Base-by-base conservation (phyloP, 805 yeast genomes). In the Suhomyces sp. region DNA sequence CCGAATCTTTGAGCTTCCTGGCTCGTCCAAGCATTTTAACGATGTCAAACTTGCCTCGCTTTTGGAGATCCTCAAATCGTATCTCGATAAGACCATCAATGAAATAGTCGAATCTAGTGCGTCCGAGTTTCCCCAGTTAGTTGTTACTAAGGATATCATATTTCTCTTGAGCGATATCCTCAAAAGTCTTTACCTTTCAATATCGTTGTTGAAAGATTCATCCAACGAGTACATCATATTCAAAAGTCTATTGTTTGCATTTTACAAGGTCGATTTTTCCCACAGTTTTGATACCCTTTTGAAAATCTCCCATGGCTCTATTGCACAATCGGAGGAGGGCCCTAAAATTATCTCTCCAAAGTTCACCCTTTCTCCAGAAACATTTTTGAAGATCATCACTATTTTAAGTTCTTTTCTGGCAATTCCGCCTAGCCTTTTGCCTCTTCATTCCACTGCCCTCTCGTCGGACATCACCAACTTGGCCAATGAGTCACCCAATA, bases 401-500 rank as follows among this genome's bases (percentile, higher is more conserved):
- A 57, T 72, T 8, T 45, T 66, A 29, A 64, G 66, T 2, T 51
- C 66, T 1, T 60, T 72, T 17, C 60, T 69, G 3, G 58, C 58
- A 29, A 54, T 66, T 29, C 74, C 74, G 9, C 41, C 54, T 4
- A 47, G 46, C 13, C 57, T 65, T 23, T 49, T 68, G 13, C 63
- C 66, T 0, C 61, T 54, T 12, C 59, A 59, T 26, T 53, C 60
- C 31, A 53, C 53, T 4, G 49, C 62, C 1, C 48, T 60, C n/a
- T 64, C 71, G 2, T 60, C 65, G 13, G 73, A 70, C 54, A 67
- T 69, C 35, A 66, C 73, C 13, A 64, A 61, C 12, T 47, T 64
- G 36, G 46, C 46, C 22, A 52, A 52, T 9, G 65, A 60, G 19
- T 57, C 64, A 8, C 58, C 62, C 4, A 69, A 70, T 51, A 46